Evolutionary conservation across 768 basidiomycete genomes (phyloP).

Genomic region (Amanita pallidorosea): DNA sequence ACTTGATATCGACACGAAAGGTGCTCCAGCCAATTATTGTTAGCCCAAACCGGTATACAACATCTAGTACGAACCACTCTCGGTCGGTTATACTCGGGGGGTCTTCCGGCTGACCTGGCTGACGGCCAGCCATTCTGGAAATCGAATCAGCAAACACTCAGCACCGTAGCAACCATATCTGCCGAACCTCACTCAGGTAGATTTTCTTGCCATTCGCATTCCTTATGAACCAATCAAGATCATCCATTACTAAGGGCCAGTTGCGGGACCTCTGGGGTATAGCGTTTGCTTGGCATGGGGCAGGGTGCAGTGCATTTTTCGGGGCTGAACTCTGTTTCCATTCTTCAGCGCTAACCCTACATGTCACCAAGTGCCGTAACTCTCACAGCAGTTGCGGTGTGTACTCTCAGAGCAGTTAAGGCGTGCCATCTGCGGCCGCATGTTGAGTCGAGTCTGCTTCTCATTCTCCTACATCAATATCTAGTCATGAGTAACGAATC

Average conservation of each 20-base stretch:
- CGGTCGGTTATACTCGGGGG: no score
- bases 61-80: no score
- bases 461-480: neutral
- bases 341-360: neutral
- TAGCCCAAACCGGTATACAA: no score
- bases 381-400: neutral
- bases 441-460: neutral
- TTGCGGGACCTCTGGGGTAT: no score
- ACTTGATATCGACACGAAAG: no score
- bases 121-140: conserved; percentile 73
- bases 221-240: conserved; percentile 60
- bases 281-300: no score
- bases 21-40: no score
- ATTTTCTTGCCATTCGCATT: conserved; percentile 64
- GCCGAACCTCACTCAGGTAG: conserved; percentile 53
- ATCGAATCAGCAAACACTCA: neutral
- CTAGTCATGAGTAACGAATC: neutral
- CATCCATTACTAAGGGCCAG: conserved; percentile 52
- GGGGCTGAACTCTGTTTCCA: no score
- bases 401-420: neutral
- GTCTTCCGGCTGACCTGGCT: conserved; percentile 41
- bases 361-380: neutral
- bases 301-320: no score
- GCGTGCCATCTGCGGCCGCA: neutral
- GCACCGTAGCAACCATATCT: neutral